A percentile compares a stretch with the other conserved stretches of the same genome.
Evolutionary conservation across 306 rosid species (phyloP).

Genomic region (Cucurbita argyrosperma): DNA sequence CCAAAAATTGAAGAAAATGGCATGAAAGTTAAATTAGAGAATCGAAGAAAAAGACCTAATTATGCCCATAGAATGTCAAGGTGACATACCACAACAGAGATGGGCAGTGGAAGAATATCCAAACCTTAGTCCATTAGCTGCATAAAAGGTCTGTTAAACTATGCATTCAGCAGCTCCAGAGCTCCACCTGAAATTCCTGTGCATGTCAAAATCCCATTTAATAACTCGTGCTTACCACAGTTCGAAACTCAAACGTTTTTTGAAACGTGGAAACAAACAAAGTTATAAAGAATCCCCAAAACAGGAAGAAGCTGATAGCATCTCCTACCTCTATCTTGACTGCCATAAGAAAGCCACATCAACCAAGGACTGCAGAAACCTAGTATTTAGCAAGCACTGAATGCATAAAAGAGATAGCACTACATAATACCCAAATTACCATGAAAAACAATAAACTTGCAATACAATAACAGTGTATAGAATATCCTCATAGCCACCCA

Average conservation of each 20-base stretch:
- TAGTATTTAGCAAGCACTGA: neutral
- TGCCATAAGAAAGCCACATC: constrained; percentile 1
- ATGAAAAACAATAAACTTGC: neutral
- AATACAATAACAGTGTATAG: neutral
- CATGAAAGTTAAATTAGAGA: neutral
- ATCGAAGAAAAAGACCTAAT: neutral
- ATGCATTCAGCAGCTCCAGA: constrained; percentile 1
- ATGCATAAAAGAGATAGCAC: neutral
- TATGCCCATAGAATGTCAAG: neutral
- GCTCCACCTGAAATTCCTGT: neutral
- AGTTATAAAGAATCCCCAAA: neutral
- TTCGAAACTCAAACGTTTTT: neutral
- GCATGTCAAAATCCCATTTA: constrained; percentile 1
- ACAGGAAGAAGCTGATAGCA: neutral
- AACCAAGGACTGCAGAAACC: neutral
- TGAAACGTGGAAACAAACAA: neutral
- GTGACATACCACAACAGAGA: constrained; percentile 1
- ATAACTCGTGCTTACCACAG: neutral
- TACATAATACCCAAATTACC: neutral
- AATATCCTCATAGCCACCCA: constrained; percentile 14
- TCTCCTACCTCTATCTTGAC: constrained; percentile 2
- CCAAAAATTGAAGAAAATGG: neutral
- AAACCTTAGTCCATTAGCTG: constrained; percentile 2
- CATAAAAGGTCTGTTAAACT: constrained; percentile 1
- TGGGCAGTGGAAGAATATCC: neutral